phyloP scores from a whole-genome alignment of 202 grass and related monocot species.

The Digitaria exilis region DNA sequence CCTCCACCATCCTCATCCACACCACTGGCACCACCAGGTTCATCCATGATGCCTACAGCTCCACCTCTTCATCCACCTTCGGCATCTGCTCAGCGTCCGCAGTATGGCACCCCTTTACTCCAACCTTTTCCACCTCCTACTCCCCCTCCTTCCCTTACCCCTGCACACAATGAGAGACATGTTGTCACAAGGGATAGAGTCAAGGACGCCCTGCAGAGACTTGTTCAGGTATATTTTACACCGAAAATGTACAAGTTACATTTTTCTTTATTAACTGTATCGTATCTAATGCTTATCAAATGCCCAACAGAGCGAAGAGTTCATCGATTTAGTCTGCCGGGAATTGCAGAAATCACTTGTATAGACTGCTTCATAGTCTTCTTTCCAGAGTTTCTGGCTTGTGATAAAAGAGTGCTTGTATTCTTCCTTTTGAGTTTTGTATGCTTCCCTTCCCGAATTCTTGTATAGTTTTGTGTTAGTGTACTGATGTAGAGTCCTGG shows the following conservation, averaged over 20 bases:
- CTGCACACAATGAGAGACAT: conserved; percentile 36
- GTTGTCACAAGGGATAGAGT: conserved; percentile 80
- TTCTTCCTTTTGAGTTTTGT: background rate
- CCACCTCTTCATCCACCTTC: conserved; percentile 46
- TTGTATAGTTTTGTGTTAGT: background rate
- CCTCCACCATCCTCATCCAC: conserved; percentile 53
- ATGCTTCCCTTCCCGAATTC: background rate
- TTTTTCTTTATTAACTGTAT: background rate
- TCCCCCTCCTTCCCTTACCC: conserved; percentile 70
- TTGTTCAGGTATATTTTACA: conserved; percentile 56
- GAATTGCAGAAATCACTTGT: conserved; percentile 66
- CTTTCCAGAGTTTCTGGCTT: background rate
- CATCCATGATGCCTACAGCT: conserved; percentile 53
- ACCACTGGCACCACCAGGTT: conserved; percentile 13
- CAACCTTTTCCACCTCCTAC: conserved; percentile 77
- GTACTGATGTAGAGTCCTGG: conserved; percentile 27
- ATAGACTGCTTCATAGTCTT: conserved; percentile 36
- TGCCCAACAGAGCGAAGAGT: conserved; percentile 74
- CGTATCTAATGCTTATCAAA: conserved; percentile 26
- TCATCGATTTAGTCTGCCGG: conserved; percentile 69
- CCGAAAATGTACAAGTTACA: background rate
- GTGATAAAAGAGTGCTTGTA: background rate
- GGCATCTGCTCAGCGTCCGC: conserved; percentile 40
- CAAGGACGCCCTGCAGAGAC: conserved; percentile 64
- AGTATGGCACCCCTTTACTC: conserved; percentile 64